Conservation (phyloP, 129 eudicot genomes). For the Cynara cardunculus region DNA sequence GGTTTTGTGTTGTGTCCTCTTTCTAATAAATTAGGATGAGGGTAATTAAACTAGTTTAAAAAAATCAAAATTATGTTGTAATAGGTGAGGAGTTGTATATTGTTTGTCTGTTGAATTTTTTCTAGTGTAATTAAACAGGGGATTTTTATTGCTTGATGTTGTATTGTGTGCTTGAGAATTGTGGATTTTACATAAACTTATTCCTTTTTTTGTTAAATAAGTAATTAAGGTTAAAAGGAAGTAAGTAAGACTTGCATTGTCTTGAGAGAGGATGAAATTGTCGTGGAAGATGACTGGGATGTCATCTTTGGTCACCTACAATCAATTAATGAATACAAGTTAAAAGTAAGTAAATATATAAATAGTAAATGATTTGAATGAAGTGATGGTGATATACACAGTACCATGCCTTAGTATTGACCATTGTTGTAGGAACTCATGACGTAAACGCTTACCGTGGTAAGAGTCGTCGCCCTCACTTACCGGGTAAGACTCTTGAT, state of each 20-base stretch:
- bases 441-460: too few species aligned
- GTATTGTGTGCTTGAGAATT: neutral
- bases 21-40: slow-evolving; percentile 7
- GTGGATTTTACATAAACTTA: slow-evolving; percentile 9
- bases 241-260: slow-evolving; percentile 38
- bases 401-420: too few species aligned
- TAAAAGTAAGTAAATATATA: too few species aligned
- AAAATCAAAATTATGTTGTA: neutral
- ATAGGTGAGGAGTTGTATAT: neutral
- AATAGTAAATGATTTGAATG: too few species aligned
- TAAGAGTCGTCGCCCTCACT: too few species aligned
- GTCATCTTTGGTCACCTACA: slow-evolving; percentile 85
- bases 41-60: neutral
- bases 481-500: too few species aligned
- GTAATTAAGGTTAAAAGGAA: too few species aligned
- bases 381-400: too few species aligned
- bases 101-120: neutral
- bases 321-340: too few species aligned
- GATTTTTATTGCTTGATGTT: neutral
- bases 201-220: neutral
- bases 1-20: slow-evolving; percentile 20
- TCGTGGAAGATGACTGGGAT: slow-evolving; percentile 81
- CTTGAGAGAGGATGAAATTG: slow-evolving; percentile 66
- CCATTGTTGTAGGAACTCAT: too few species aligned
- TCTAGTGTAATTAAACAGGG: too few species aligned